Conservation (phyloP, 306 rosid species). For the Prunus campanulata region DNA sequence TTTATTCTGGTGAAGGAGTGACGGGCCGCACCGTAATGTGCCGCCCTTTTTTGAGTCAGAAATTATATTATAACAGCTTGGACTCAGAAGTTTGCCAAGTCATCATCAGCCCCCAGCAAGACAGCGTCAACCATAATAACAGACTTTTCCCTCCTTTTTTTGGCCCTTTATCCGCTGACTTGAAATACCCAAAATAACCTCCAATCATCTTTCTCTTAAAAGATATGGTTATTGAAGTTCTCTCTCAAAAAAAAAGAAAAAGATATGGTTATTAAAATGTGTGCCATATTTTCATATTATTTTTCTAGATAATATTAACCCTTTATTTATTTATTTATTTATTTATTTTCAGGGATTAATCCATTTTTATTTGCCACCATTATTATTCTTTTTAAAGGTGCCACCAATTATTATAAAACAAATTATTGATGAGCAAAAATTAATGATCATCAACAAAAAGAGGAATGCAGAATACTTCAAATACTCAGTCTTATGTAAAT, state of each 20-base stretch:
- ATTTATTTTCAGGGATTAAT: background rate
- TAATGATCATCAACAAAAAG: background rate
- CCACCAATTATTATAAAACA: background rate
- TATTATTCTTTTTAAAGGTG: background rate
- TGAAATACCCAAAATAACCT: background rate
- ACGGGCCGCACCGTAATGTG: slow-evolving; percentile 17
- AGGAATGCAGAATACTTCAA: background rate
- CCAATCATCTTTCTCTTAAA: background rate
- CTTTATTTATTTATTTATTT: background rate
- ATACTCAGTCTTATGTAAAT: too few relatives aligned
- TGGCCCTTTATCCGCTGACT: background rate
- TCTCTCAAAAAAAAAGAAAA: too few relatives aligned
- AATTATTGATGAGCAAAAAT: too few relatives aligned
- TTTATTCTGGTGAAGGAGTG: background rate
- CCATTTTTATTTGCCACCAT: background rate
- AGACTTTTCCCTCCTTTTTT: background rate
- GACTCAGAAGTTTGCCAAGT: background rate
- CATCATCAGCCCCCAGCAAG: background rate
- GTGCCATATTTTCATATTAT: slow-evolving; percentile 31
- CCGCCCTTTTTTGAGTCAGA: background rate
- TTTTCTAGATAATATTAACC: background rate
- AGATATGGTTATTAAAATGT: slow-evolving; percentile 16
- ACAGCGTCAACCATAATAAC: slow-evolving; percentile 4
- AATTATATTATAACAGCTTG: background rate
- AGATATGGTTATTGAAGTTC: slow-evolving; percentile 6